Base-by-base conservation (phyloP, 1,284 basidiomycete genomes). In the Ustilago sp. region DNA sequence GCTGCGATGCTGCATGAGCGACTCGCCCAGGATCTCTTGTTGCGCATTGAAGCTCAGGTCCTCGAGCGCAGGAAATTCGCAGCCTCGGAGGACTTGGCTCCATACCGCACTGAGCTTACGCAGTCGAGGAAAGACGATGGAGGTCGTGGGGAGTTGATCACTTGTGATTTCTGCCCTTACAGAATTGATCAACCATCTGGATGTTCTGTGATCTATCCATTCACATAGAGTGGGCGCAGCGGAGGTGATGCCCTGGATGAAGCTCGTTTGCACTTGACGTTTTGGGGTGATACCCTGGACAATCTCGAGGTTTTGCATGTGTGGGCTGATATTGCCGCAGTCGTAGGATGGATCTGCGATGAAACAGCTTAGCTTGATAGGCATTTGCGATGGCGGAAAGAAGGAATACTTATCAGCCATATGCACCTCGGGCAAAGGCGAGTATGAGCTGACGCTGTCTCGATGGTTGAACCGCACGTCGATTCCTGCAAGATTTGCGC, bases 151-250 rank as follows among this genome's bases (percentile, higher is more conserved):
- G n/a, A 45, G 23, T 28, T 31, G 41, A 6, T 45, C 38, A 2
- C 13, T 28, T 41, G 39, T 41, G 13, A 41, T 15, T 12, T 41
- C 39, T 6, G 13, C 11, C 11, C 39, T 41, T 23, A 38, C 19
- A 38, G 35, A 39, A 17, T n/a, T 54, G 41, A 19, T 35, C 32
- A 8, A 9, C 43, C 17, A 13, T 32, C 7, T 23, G 11, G 31
- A 9, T 47, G 11, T 36, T 12, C 5, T 48, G 45, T 12, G 13
- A 23, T 60, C 59, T 36, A 34, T 19, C 59, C 59, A 60, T 28
- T 60, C 59, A 12, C 59, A 39, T 17, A 60, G 32, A 15, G 59
- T 60, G 2, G 19, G 15, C 19, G 59, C 59, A n/a, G 50, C 50
- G n/a, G 32, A 19, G 8, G 12, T 12, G n/a, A 60, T 17, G 38